Evolutionary conservation across 805 yeast species (phyloP).

Genomic region (Blastobotrys parvus): DNA sequence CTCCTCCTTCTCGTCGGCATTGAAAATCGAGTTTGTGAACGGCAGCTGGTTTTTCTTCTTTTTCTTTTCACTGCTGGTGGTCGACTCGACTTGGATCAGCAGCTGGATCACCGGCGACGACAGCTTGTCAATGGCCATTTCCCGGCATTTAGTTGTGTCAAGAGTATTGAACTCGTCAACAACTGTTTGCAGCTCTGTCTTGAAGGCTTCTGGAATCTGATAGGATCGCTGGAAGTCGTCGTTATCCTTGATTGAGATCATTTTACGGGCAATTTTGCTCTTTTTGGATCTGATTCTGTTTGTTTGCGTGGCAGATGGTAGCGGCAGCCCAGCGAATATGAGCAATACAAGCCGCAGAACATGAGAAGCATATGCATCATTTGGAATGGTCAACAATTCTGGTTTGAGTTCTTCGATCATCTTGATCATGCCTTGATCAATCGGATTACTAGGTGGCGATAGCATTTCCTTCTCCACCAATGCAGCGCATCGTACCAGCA

Average conservation of each 20-base stretch:
- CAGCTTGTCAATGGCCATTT: constrained; percentile 64
- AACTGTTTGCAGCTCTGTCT: constrained; percentile 38
- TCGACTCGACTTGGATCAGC: constrained; percentile 70
- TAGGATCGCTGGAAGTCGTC: constrained; percentile 60
- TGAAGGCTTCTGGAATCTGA: constrained; percentile 65
- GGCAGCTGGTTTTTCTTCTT: constrained; percentile 32
- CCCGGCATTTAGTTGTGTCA: constrained; percentile 50
- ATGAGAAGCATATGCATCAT: constrained; percentile 83
- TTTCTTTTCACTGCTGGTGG: constrained; percentile 51
- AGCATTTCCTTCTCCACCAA: constrained; percentile 65
- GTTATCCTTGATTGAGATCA: constrained; percentile 79
- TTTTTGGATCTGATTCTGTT: constrained; percentile 67
- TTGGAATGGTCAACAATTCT: constrained; percentile 47
- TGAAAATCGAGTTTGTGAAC: constrained; percentile 47
- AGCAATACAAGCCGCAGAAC: constrained; percentile 66
- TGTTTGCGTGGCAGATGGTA: constrained; percentile 69
- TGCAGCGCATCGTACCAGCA: constrained; percentile 66
- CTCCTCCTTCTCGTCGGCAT: constrained; percentile 34
- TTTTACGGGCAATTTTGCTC: constrained; percentile 79
- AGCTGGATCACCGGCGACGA: constrained; percentile 86
- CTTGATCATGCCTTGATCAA: constrained; percentile 57
- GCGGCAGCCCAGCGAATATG: constrained; percentile 64
- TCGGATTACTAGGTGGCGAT: constrained; percentile 32
- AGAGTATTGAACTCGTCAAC: constrained; percentile 22
- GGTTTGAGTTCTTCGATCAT: constrained; percentile 64